Percentiles rank a stretch among this genome's conserved stretches.
phyloP scores from a whole-genome alignment of 2,329 filamentous ascomycete species.

The Botrytis hyacinthi region DNA sequence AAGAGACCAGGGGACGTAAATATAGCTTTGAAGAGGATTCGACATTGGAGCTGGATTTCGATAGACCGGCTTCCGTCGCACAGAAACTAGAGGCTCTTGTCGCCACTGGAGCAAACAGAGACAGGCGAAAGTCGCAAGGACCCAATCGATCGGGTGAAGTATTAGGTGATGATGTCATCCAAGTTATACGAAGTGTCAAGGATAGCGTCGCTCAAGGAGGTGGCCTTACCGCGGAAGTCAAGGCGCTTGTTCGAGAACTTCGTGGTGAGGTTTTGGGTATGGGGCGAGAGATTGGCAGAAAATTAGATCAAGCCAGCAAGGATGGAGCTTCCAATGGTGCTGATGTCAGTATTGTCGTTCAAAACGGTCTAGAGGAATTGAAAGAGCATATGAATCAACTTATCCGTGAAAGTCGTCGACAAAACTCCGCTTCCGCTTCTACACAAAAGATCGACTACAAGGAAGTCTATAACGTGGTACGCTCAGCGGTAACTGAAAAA shows the following conservation, averaged over 20 bases:
- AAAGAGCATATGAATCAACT: conserved; percentile 80
- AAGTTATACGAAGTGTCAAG: conserved; percentile 81
- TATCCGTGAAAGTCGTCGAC: conserved; percentile 70
- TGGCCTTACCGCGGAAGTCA: conserved; percentile 87
- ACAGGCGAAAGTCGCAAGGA: conserved; percentile 26
- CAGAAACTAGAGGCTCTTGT: conserved; percentile 38
- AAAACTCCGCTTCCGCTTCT: conserved; percentile 64
- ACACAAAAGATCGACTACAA: conserved; percentile 66
- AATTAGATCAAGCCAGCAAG: conserved; percentile 69
- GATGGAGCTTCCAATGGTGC: conserved; percentile 48
- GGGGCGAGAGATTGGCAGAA: conserved; percentile 84
- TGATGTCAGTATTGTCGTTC: conserved; percentile 70
- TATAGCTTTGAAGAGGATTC: conserved; percentile 40
- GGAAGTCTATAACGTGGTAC: conserved; percentile 82
- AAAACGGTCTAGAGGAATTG: conserved; percentile 77
- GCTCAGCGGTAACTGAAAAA: conserved; percentile 63
- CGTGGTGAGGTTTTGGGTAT: conserved; percentile 91
- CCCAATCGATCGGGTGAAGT: conserved; percentile 44
- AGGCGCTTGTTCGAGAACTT: conserved; percentile 83
- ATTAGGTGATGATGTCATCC: conserved; percentile 75
- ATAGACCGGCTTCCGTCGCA: conserved; percentile 39
- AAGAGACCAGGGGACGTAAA: conserved; percentile 31
- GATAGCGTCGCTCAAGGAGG: conserved; percentile 87
- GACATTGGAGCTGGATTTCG: conserved; percentile 40
- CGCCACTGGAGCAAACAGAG: conserved; percentile 31